Base-by-base conservation (phyloP, 2,329 filamentous ascomycete species). In the Acarospora socialis region DNA sequence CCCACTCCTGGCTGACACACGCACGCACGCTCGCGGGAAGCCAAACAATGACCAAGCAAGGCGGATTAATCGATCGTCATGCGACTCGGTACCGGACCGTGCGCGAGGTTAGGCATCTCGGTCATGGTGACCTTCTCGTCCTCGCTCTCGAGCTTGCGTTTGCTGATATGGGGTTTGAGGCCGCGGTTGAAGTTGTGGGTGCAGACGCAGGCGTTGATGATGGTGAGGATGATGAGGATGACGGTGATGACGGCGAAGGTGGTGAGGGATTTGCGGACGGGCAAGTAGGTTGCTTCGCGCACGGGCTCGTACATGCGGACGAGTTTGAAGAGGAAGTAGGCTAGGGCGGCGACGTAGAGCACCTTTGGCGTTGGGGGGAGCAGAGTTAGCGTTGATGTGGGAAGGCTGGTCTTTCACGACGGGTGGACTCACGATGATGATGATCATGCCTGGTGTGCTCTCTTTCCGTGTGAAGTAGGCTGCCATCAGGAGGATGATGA, bases 271-370 rank as follows among this genome's bases (percentile, higher is more conserved):
- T 79, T 80, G 39, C 78, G 73, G 21, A 90, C 87, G 4, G 87
- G 77, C 31, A 66, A 53, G 60, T 95, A 98, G 42, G 73, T 65
- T 1, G 52, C 33, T 31, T 52, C 53, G 44, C 73, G 70, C 25
- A 53, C 54, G 7, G 70, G 61, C 22, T 79, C 73, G 57, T 92
- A 98, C 73, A 98, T 98, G 52, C 90, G 81, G 37, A 90, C 79
- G 33, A 98, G 73, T 67, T 98, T 98, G 72, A 94, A 98, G 52
- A 93, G 70, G 65, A 98, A 98, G 63, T 95, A 98, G 35, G 77
- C 82, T 43, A 95, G 70, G 22, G 77, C 87, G 40, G 79, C 83
- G 43, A 93, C 76, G 59, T 92, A 94, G 35, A 94, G 68, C 32
- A 86, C 48, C 65, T 69, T 39, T 22, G 49, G 44, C 14, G 20